Evolutionary conservation across 2,329 filamentous ascomycete genomes (phyloP), one percentile per base, ranked within the genome.

Genomic region (Neofusicoccum ribis): DNA sequence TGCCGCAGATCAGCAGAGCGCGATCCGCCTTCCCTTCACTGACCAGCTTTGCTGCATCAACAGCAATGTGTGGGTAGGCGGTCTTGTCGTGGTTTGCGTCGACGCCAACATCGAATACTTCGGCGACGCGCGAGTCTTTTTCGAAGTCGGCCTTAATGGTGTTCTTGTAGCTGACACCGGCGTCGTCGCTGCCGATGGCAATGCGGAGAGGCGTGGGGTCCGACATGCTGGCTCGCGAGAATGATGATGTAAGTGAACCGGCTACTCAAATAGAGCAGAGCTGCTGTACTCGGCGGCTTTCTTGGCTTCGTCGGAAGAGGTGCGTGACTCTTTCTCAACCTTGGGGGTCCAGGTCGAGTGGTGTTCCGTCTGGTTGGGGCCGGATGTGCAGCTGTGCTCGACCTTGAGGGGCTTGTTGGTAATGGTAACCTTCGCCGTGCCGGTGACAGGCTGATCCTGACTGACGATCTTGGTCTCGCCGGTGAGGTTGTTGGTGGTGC

Each of bases 1-100:
- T 96, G 2, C 92, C 92, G 80, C 92, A 96, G 80, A 96, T 91
- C 47, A 93, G 81, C 43, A 96, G 83, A 0, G 91, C 92, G 62
- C 92, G 89, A 78, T 96, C 92, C 61, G 86, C 89, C 72, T 87
- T 83, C 49, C 88, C 89, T 5, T 81, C 77, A 3, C 84, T 82
- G 11, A 91, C 85, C 43, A 90, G 81, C 67, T 85, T 82, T 47
- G 90, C 90, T 5, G 91, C 91, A 44, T 86, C 86, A 46, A 91
- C 90, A 65, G 91, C 91, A 46, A 91, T 85, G 77, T 91, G 89
- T 0, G 92, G 91, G 77, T 96, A 96, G 2, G 91, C 89, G 1
- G 90, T 94, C 76, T 91, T 92, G 83, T 95, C 91, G 65, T 82
- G 79, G 64, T 82, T 73, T 50, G 83, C 81, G 70, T 86, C 81